phyloP scores from a whole-genome alignment of 345 rosid genomes.

The Schrenkiella parvula region DNA sequence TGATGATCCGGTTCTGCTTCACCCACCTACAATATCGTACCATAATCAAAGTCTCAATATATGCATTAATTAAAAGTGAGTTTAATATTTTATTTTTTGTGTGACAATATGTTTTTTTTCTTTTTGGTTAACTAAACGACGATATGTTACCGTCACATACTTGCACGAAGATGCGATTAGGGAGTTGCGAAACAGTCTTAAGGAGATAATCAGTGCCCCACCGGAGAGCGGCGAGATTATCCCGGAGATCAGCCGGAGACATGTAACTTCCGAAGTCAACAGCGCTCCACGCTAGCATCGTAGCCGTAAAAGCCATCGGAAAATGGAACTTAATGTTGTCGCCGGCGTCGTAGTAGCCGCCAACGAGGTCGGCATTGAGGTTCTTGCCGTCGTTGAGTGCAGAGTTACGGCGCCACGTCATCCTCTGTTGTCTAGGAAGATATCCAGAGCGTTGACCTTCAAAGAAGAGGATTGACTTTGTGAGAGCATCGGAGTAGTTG shows the following conservation, averaged over 20 bases:
- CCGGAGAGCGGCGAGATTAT: conserved; percentile 51
- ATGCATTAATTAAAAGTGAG: no score
- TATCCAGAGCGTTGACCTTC: conserved; percentile 88
- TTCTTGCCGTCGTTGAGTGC: conserved; percentile 68
- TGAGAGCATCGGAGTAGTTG: conserved; percentile 66
- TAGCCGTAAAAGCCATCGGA: conserved; percentile 89
- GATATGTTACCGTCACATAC: no score
- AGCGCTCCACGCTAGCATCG: conserved; percentile 82
- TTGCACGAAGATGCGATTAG: conserved; percentile 85
- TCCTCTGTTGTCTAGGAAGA: conserved; percentile 61
- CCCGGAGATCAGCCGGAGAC: conserved; percentile 51
- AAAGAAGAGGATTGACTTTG: conserved; percentile 80
- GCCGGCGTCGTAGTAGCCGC: conserved; percentile 94
- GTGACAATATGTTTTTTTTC: no score
- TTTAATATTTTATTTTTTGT: no score
- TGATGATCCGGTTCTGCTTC: conserved; percentile 55
- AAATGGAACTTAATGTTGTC: conserved; percentile 84
- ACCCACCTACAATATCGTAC: conserved; percentile 45
- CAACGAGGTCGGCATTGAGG: conserved; percentile 55
- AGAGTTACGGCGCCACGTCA: conserved; percentile 63
- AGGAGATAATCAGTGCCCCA: conserved; percentile 87
- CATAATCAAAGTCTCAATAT: no score
- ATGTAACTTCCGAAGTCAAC: conserved; percentile 66
- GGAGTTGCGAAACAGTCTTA: conserved; percentile 70
- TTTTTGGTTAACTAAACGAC: no score